phyloP scores from a whole-genome alignment of 2,329 filamentous ascomycete genomes.

The Botryotinia calthae region DNA sequence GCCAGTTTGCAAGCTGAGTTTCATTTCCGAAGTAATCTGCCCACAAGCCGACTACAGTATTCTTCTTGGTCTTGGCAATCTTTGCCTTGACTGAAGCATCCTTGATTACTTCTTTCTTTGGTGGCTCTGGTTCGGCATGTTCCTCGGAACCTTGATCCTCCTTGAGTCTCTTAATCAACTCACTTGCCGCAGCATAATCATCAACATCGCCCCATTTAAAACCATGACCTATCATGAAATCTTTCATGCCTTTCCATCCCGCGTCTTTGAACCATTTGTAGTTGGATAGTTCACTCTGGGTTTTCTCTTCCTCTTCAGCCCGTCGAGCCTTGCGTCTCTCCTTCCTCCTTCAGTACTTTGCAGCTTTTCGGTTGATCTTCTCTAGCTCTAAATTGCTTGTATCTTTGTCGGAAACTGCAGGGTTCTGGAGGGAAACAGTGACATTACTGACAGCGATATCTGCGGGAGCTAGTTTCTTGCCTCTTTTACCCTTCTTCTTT shows the following conservation, averaged over 20 bases:
- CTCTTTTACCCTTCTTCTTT: too few relatives aligned
- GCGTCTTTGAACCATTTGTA: not conserved
- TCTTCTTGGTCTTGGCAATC: constrained; percentile 19
- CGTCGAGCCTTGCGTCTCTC: constrained; percentile 4
- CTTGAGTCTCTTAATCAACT: not conserved
- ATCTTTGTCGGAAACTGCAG: not conserved
- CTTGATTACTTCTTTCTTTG: not conserved
- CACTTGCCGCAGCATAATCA: not conserved
- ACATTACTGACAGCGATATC: not conserved
- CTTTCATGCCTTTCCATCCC: not conserved
- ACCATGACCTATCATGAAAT: constrained; percentile 8
- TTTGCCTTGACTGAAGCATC: not conserved
- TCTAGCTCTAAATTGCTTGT: not conserved
- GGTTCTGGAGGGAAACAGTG: not conserved
- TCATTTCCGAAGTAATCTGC: constrained; percentile 32
- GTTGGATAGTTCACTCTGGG: not conserved
- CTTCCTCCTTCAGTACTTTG: not conserved
- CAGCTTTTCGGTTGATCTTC: not conserved
- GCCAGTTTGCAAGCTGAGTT: constrained; percentile 44
- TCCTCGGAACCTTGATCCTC: constrained; percentile 2
- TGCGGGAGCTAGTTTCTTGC: not conserved
- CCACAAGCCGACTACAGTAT: constrained; percentile 13
- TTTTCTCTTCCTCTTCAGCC: not conserved
- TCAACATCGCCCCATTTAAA: not conserved
- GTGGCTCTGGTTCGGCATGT: not conserved